phyloP scores from a whole-genome alignment of 2,329 filamentous ascomycete species.

The Cucurbitaria berberidis region DNA sequence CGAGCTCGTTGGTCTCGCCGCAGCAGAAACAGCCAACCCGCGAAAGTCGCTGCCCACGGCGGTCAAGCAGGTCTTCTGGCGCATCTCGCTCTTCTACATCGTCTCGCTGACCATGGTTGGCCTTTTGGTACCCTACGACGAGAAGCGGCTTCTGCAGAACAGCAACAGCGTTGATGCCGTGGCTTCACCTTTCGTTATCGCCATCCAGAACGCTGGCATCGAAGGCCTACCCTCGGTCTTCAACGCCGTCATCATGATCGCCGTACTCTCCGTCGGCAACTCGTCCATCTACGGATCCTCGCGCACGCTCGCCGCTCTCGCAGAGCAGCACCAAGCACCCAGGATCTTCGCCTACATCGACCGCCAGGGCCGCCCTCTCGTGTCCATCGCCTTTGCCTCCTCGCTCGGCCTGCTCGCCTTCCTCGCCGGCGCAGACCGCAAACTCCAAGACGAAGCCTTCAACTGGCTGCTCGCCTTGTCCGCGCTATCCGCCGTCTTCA shows the following conservation, averaged over 20 bases:
- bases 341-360: conserved; percentile 66
- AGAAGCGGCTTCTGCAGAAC: conserved; percentile 66
- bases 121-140: conserved; percentile 77
- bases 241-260: conserved; percentile 93
- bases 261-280: conserved; percentile 89
- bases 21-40: conserved; percentile 79
- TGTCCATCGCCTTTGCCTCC: conserved; percentile 60
- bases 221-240: conserved; percentile 82
- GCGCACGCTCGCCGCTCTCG: conserved; percentile 85
- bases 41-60: conserved; percentile 86
- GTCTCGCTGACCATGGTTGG: conserved; percentile 82
- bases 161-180: conserved; percentile 68
- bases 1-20: conserved; percentile 77
- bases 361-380: conserved; percentile 64
- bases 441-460: conserved; percentile 57
- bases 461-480: conserved; percentile 73
- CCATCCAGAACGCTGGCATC: conserved; percentile 85
- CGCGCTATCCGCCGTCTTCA: conserved; percentile 75
- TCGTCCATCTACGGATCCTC: conserved; percentile 91
- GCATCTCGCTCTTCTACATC: conserved; percentile 76
- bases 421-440: conserved; percentile 54
- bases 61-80: conserved; percentile 95
- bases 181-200: conserved; percentile 91
- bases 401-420: conserved; percentile 66
- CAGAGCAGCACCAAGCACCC: conserved; percentile 73